These are phyloP conservation scores for Umbelopsis sp. DNA, from an alignment of 192 early-diverging fungal species.

Conservation along the genomic window DNA sequence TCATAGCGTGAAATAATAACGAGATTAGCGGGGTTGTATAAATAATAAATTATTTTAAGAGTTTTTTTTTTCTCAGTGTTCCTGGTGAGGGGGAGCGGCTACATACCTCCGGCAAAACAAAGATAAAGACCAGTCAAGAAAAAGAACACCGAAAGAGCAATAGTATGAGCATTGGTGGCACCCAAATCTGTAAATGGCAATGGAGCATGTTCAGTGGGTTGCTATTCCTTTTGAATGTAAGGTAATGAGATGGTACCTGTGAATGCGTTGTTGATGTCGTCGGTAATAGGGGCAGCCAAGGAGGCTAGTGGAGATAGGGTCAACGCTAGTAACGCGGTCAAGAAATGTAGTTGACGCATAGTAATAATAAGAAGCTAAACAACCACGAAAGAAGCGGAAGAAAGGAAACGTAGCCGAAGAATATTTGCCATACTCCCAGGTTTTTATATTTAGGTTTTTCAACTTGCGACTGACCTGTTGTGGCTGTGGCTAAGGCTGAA, in stretches of 20 bases:
- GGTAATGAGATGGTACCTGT: background rate
- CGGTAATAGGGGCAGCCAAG: background rate
- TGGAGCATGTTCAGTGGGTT: background rate
- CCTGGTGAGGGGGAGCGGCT: background rate
- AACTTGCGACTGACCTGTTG: too few species aligned
- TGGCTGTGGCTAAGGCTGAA: too few species aligned
- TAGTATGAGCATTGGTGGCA: constrained; percentile 23
- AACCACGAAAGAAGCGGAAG: background rate
- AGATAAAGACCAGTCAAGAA: constrained; percentile 35
- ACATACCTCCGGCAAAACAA: constrained; percentile 36
- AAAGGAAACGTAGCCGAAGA: background rate
- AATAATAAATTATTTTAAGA: background rate
- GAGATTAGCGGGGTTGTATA: background rate
- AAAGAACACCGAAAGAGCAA: constrained; percentile 31
- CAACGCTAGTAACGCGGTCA: background rate
- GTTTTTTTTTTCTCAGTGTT: background rate
- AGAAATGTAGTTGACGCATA: constrained; percentile 16
- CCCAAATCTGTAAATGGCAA: constrained; percentile 18
- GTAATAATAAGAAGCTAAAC: background rate
- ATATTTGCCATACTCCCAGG: too few species aligned
- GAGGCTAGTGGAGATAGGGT: background rate
- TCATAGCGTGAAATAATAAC: too few species aligned
- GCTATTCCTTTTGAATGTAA: background rate
- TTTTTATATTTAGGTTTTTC: too few species aligned
- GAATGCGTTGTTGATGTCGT: background rate